Conservation (phyloP, 2,329 filamentous ascomycete species). For the Calonectria ilicicola region DNA sequence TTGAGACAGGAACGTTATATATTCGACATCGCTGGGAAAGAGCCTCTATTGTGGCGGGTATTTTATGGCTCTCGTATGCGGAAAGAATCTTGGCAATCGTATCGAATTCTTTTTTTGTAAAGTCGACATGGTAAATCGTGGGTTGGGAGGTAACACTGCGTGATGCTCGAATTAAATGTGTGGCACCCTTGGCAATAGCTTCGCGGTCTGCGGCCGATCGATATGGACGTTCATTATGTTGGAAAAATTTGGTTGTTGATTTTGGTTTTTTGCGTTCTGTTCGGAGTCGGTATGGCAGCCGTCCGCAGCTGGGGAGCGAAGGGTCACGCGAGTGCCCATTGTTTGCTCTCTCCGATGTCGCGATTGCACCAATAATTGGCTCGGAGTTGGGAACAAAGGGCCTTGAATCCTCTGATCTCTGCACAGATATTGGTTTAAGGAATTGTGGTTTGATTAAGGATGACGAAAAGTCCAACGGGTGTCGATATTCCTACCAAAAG, state of each 20-base stretch:
- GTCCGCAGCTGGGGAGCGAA: slow-evolving; percentile 2
- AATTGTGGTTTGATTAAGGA: background rate
- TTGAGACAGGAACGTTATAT: slow-evolving; percentile 39
- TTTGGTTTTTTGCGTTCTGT: slow-evolving; percentile 22
- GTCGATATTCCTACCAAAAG: slow-evolving; percentile 15
- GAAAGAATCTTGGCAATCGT: slow-evolving; percentile 40
- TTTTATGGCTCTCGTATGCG: slow-evolving; percentile 16
- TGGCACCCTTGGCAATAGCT: slow-evolving; percentile 42
- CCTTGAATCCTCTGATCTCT: background rate
- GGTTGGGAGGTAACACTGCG: slow-evolving; percentile 20
- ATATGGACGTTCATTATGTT: slow-evolving; percentile 40
- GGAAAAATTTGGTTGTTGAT: slow-evolving; percentile 29
- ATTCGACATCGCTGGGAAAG: slow-evolving; percentile 33
- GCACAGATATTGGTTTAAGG: background rate
- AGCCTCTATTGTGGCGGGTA: slow-evolving; percentile 32
- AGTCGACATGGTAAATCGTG: slow-evolving; percentile 59
- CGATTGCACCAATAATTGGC: background rate
- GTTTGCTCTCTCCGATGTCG: background rate
- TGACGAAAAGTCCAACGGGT: background rate
- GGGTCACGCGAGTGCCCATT: background rate
- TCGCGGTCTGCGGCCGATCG: slow-evolving; percentile 40
- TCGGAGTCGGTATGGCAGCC: slow-evolving; percentile 25
- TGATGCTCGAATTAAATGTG: slow-evolving; percentile 7
- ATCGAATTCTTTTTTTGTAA: slow-evolving; percentile 53
- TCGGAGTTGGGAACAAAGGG: background rate